Evolutionary conservation across 2,329 filamentous ascomycete genomes (phyloP), one percentile per base, ranked within the genome.

Genomic region (Penicillium brevicompactum): DNA sequence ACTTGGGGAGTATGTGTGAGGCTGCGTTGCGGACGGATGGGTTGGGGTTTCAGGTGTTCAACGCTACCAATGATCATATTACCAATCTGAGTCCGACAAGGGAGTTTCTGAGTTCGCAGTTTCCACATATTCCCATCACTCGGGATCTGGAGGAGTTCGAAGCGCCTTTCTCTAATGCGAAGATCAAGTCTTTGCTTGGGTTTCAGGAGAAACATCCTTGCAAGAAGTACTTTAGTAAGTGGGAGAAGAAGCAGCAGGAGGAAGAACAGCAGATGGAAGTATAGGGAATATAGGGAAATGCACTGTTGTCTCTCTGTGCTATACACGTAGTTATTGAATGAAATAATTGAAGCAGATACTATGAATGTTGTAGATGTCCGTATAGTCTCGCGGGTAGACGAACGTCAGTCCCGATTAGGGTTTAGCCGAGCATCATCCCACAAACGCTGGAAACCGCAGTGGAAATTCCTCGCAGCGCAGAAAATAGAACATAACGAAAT

Each of bases 31-130:
- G 78, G 63, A 77, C 78, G 22, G 18, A 30, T 63, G 83, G 81
- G 0, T 62, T 87, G 13, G 84, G 84, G 0, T 87, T 84, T 61
- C 83, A 87, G 61, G 73, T 86, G 0, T 87, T 87, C 69, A 87
- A 87, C 63, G 84, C 84, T 1, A 85, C 83, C 0, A 87, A 87
- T 61, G 78, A 84, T 60, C 81, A 76, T 1, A 86, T 86, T 48
- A 87, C 84, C 0, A 80, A 62, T 46, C 18, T 73, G 4, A 71
- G 74, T 31, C 78, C 79, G 1, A 85, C 83, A 0, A 73, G 73
- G 55, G 74, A 83, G 52, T 82, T 85, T 56, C 62, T 86, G 56
- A 72, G 77, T 62, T 73, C 78, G 61, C 70, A 68, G 11, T 80
- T 73, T 53, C 82, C 82, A 0, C 71, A 78, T 21, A 80, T 77